Base-by-base conservation (phyloP, 495 filamentous ascomycete genomes). In the Sordaria brevicollis region DNA sequence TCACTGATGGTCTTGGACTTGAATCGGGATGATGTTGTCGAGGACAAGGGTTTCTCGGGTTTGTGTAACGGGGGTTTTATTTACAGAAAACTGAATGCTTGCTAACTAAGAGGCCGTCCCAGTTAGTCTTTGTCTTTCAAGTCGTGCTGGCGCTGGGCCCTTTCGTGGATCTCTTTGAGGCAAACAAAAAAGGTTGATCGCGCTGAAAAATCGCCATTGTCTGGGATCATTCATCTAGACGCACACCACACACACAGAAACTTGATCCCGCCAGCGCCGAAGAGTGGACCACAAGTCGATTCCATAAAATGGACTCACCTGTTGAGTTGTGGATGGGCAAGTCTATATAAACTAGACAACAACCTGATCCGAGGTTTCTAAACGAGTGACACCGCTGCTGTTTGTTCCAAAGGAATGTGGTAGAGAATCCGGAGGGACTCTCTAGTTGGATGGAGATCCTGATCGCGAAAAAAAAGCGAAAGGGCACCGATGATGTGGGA, bases 401-500 rank as follows among this genome's bases (percentile, higher is more conserved):
- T n/a, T 77, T 66, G 76, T 84, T 84, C 85, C 83, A 86, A 87
- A 87, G 70, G 85, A 87, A 84, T 84, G 85, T 87, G 82, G 78
- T 82, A 83, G 85, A 86, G 84, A 85, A 83, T 68, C 37, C n/a
- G n/a, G n/a, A 70, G 36, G 71, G 73, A 79, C 82, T 83, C 84
- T 86, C 84, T 83, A n/a, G 80, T 84, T 85, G 83, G 81, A 77
- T 78, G 77, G 78, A 81, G 66, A 77, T 62, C 62, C 65, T 41
- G 54, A 67, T 67, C 65, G 72, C 65, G 71, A 74, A 75, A 19
- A n/a, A 70, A 74, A 75, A 68, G 71, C 57, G 71, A 41, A 62
- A 37, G 65, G 65, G 71, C 19, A 65, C 66, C n/a, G 74, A 73
- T 19, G 74, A 69, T 57, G 49, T 67, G 69, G 35, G 76, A 78